phyloP scores from a whole-genome alignment of 805 yeast species.

The Brettanomyces nanus region DNA sequence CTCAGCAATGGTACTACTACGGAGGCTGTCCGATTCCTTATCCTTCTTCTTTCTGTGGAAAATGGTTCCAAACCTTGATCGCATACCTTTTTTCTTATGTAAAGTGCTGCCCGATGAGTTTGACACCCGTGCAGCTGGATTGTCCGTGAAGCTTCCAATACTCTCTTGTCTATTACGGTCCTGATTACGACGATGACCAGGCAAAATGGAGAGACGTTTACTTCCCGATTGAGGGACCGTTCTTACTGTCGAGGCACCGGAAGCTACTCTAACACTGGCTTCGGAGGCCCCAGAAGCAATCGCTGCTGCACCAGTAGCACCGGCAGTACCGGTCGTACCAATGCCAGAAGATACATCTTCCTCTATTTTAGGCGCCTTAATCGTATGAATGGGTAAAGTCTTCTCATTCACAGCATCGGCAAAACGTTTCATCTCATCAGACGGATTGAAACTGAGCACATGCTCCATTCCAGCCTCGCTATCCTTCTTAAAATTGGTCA shows the following conservation, averaged over 20 bases:
- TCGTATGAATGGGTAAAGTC: slow-evolving; percentile 20
- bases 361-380: slow-evolving; percentile 8
- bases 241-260: background rate
- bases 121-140: slow-evolving; percentile 5
- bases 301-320: slow-evolving; percentile 10
- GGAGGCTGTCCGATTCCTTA: slow-evolving; percentile 25
- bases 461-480: slow-evolving; percentile 62
- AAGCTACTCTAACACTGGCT: slow-evolving; percentile 7
- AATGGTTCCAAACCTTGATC: slow-evolving; percentile 69
- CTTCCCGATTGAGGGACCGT: background rate
- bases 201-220: slow-evolving; percentile 1
- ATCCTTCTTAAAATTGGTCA: slow-evolving; percentile 34
- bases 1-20: slow-evolving; percentile 22
- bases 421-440: slow-evolving; percentile 50
- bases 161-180: background rate
- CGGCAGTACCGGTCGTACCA: slow-evolving; percentile 16
- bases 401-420: slow-evolving; percentile 30
- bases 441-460: slow-evolving; percentile 55
- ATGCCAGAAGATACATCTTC: slow-evolving; percentile 4
- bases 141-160: background rate
- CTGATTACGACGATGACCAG: slow-evolving; percentile 7
- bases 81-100: slow-evolving; percentile 34
- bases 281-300: slow-evolving; percentile 11
- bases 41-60: slow-evolving; percentile 50
- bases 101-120: slow-evolving; percentile 7